phyloP scores from a whole-genome alignment of 192 early-diverging fungal species.

The Dissophora globulifera region DNA sequence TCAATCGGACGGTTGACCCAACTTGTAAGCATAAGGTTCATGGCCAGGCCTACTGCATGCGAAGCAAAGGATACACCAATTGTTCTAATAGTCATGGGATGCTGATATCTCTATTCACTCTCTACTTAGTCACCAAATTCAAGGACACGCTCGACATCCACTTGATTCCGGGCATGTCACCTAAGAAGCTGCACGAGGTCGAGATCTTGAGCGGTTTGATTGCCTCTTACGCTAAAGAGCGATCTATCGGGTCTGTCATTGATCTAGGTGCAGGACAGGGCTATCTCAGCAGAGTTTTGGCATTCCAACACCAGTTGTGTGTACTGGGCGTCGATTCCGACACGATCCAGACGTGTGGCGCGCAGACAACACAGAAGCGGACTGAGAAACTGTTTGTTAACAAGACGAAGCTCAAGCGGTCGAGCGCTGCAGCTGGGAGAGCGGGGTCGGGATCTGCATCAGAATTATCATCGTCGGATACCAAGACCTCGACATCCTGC shows the following conservation, averaged over 20 bases:
- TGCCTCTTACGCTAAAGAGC: conserved; percentile 57
- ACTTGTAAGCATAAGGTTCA: conserved; percentile 39
- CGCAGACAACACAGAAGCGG: conserved; percentile 65
- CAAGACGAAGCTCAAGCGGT: conserved; percentile 25
- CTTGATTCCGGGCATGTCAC: conserved; percentile 74
- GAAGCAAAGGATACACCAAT: too few species aligned
- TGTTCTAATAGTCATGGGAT: too few species aligned
- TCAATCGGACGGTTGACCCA: conserved; percentile 36
- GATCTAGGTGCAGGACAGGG: conserved; percentile 86
- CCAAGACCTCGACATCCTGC: neutral
- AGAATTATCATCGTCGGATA: conserved; percentile 5
- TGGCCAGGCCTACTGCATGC: neutral
- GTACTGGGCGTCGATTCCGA: conserved; percentile 78
- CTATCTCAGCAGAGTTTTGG: conserved; percentile 74
- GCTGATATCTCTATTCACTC: too few species aligned
- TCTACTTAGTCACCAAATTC: conserved; percentile 43
- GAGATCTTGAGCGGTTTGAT: conserved; percentile 69
- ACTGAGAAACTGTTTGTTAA: conserved; percentile 61
- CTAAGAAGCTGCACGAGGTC: conserved; percentile 81
- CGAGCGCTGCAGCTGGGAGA: conserved; percentile 6
- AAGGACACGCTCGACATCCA: conserved; percentile 61
- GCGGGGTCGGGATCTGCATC: neutral
- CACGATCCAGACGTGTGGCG: conserved; percentile 77
- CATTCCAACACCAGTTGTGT: conserved; percentile 69
- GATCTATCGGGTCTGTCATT: conserved; percentile 62